Conservation (phyloP, 2,329 filamentous ascomycete species). For the Colletotrichum sp. region DNA sequence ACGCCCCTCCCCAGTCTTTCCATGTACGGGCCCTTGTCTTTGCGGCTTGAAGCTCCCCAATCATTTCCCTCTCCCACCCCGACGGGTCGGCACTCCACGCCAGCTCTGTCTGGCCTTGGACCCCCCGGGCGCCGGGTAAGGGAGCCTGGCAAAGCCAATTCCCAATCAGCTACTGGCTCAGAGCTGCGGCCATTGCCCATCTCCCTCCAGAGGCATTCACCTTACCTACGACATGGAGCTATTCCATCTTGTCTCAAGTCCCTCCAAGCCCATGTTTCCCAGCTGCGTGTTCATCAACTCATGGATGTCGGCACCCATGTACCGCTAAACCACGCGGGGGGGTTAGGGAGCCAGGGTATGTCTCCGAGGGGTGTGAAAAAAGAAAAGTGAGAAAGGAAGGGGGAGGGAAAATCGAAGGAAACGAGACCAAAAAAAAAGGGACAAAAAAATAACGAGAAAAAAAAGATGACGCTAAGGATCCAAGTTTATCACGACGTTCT, state of each 20-base stretch:
- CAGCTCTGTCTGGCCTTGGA: constrained; percentile 13
- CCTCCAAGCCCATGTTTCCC: constrained; percentile 7
- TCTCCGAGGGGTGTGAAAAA: background rate
- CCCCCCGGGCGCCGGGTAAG: constrained; percentile 12
- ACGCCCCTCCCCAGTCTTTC: background rate
- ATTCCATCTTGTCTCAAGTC: constrained; percentile 14
- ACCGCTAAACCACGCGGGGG: constrained; percentile 15
- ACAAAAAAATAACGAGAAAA: background rate
- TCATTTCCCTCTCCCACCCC: constrained; percentile 20
- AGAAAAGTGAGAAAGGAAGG: background rate
- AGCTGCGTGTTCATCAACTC: constrained; percentile 15
- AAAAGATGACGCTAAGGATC: constrained; percentile 11
- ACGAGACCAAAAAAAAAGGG: background rate
- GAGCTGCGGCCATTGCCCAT: constrained; percentile 5
- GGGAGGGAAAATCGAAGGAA: background rate
- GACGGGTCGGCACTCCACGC: constrained; percentile 22
- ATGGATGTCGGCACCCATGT: constrained; percentile 15
- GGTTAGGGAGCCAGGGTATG: background rate
- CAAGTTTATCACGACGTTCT: constrained; percentile 23
- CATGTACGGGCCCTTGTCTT: constrained; percentile 10
- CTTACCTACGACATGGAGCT: constrained; percentile 8
- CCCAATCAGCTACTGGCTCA: constrained; percentile 10
- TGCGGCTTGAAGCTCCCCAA: constrained; percentile 18
- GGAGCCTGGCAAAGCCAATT: constrained; percentile 7
- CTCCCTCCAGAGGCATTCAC: constrained; percentile 16